Evolutionary conservation across 768 basidiomycete species (phyloP), one percentile per base, ranked within the genome.

Genomic region (Termitomyces sp.): DNA sequence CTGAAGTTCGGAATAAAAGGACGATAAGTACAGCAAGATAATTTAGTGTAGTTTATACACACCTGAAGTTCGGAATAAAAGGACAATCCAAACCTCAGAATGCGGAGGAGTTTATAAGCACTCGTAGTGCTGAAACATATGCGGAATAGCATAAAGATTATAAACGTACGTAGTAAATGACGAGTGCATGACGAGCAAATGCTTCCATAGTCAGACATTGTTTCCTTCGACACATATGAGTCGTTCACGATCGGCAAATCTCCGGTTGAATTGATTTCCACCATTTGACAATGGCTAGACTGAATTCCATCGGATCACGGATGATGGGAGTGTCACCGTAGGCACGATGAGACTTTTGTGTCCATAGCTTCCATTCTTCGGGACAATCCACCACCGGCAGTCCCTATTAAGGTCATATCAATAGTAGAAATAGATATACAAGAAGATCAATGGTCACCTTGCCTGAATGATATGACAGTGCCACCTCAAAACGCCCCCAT

Each of bases 331-430:
- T 55, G 7, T 53, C 22, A 13, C 31, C 13, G 36, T 64, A 62
- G 13, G 7, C 22, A 32, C 57, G 55, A 8, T 50, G 41, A 2
- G 41, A 24, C n/a, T 44, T 43, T 26, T 49, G 49, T 14, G 59
- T 56, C 63, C 63, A 64, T 36, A 53, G 46, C 3, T 44, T 53
- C 63, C 63, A 64, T 34, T 64, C 63, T 24, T 61, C 43, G 7
- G 63, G 61, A 18, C 47, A 52, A 0, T 36, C 18, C 27, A 36
- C 37, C 20, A 46, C 53, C 2, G 32, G 44, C 10, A 55, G 26
- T 34, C 53, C 53, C 44, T 55, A 20, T 9, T 37, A 3, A 41
- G 6, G 16, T 16, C 14, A 16, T 6, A 37, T 37, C 14, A n/a
- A 41, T 41, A 41, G n/a, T n/a, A n/a, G n/a, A n/a, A n/a, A n/a